These are phyloP conservation scores for Ganoderma boninense DNA, from an alignment of 1,284 basidiomycete genomes.

Conservation along the genomic window DNA sequence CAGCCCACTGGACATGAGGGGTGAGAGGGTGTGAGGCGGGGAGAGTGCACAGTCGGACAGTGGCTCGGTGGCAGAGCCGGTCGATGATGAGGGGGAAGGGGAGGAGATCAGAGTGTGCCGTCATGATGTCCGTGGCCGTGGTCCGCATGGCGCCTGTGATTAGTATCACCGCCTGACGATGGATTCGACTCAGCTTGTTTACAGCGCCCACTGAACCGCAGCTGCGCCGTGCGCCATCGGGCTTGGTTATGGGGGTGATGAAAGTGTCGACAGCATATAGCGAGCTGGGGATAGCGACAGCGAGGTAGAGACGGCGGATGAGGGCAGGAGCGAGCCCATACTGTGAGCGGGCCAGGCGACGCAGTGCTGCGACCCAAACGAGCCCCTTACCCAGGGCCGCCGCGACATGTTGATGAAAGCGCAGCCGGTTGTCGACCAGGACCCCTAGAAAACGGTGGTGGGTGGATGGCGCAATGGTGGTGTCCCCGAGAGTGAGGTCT, in stretches of 20 bases:
- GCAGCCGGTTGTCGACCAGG: constrained; percentile 44
- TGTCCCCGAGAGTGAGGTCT: constrained; percentile 17
- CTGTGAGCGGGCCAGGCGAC: constrained; percentile 32
- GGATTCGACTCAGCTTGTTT: constrained; percentile 36
- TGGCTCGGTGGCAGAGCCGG: constrained; percentile 37
- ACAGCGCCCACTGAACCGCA: constrained; percentile 26
- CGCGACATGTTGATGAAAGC: constrained; percentile 43
- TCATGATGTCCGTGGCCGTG: constrained; percentile 42
- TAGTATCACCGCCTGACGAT: constrained; percentile 42
- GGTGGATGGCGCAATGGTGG: constrained; percentile 20
- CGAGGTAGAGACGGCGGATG: constrained; percentile 33
- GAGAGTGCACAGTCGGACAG: constrained; percentile 43
- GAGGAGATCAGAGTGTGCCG: constrained; percentile 43
- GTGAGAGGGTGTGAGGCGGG: constrained; percentile 45
- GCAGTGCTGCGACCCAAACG: constrained; percentile 31
- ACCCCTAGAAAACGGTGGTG: constrained; percentile 46
- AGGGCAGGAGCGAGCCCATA: too few relatives aligned
- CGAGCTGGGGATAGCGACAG: constrained; percentile 45
- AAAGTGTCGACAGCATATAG: constrained; percentile 48
- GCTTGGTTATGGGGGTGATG: constrained; percentile 34
- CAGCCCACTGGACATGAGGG: constrained; percentile 22
- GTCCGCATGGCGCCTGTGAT: constrained; percentile 47
- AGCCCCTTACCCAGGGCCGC: constrained; percentile 43
- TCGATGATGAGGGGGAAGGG: constrained; percentile 42
- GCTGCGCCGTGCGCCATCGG: constrained; percentile 15